phyloP scores from a whole-genome alignment of 2,329 filamentous ascomycete genomes.

The Fusarium sp. region DNA sequence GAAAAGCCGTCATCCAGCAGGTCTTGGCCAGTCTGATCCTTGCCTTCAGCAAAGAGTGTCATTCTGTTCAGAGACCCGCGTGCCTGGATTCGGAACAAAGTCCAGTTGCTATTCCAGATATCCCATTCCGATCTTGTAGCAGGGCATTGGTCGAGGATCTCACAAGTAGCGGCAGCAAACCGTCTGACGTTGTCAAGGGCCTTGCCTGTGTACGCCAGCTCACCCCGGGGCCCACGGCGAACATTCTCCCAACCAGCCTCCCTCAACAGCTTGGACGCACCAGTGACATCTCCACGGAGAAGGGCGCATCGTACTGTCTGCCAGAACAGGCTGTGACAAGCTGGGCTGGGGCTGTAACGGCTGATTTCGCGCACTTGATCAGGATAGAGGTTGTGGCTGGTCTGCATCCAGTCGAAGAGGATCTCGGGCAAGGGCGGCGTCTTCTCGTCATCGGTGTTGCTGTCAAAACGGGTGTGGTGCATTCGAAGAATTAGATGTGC shows the following conservation, averaged over 20 bases:
- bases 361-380: conserved; percentile 74
- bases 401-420: conserved; percentile 84
- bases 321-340: conserved; percentile 84
- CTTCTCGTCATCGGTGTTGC: conserved; percentile 51
- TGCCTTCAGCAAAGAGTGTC: conserved; percentile 81
- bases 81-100: conserved; percentile 81
- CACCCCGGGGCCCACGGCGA: conserved; percentile 71
- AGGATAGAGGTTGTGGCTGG: conserved; percentile 77
- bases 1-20: conserved; percentile 47
- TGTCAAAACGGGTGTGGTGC: conserved; percentile 71
- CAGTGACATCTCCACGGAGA: conserved; percentile 77
- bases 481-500: conserved; percentile 81
- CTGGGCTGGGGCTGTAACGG: conserved; percentile 75
- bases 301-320: conserved; percentile 80
- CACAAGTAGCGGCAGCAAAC: conserved; percentile 74
- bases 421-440: conserved; percentile 75
- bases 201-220: conserved; percentile 76
- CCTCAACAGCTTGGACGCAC: conserved; percentile 74
- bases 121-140: conserved; percentile 81
- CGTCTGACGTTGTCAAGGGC: conserved; percentile 83
- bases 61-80: conserved; percentile 76
- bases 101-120: conserved; percentile 83
- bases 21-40: conserved; percentile 58
- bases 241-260: conserved; percentile 84
- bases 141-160: conserved; percentile 79